Conservation (phyloP, 2,329 filamentous ascomycete species). For the Rhexocercosporidium sp. region DNA sequence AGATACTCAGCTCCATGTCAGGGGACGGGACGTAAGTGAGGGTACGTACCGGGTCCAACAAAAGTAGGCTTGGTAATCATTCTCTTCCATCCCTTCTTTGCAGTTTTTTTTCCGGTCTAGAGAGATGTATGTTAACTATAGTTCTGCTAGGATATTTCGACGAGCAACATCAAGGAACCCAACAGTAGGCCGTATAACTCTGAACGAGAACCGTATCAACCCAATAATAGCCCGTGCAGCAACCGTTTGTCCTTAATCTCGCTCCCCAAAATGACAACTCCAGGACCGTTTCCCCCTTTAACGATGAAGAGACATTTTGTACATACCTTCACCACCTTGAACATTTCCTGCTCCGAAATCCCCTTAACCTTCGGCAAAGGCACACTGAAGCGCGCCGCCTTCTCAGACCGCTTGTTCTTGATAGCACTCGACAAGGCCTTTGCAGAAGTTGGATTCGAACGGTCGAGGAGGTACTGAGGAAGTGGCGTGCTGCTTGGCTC, state of each 20-base stretch:
- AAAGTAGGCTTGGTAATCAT: constrained; percentile 81
- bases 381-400: constrained; percentile 91
- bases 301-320: neutral
- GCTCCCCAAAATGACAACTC: neutral
- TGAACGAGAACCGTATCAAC: neutral
- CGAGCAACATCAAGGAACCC: neutral
- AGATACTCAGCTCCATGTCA: neutral
- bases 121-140: constrained; percentile 9
- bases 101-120: constrained; percentile 92
- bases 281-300: neutral
- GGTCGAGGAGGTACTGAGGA: constrained; percentile 92
- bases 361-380: constrained; percentile 93
- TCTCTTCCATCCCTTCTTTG: constrained; percentile 72
- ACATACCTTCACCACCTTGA: constrained; percentile 72
- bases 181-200: neutral
- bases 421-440: constrained; percentile 79
- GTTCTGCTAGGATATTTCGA: neutral
- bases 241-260: no score
- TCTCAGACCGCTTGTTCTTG: constrained; percentile 94
- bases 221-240: neutral
- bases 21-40: no score
- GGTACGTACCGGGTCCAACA: constrained; percentile 73
- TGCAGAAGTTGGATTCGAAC: constrained; percentile 60
- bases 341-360: constrained; percentile 96
- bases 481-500: constrained; percentile 83